Conservation (phyloP, 2,329 filamentous ascomycete species). For the Alternaria triticimaculans region DNA sequence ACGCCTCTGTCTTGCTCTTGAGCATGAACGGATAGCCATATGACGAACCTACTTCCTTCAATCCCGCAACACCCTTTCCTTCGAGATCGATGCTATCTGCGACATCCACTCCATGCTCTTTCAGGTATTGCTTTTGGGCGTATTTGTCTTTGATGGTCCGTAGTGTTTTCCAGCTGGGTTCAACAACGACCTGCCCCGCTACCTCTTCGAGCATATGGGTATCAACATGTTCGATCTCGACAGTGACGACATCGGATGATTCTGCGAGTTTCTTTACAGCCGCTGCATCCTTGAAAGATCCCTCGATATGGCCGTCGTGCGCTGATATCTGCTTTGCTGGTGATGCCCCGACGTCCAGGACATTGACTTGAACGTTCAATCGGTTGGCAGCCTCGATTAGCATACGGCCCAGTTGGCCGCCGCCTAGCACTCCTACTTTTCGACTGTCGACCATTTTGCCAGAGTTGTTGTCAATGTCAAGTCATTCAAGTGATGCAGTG, state of each 20-base stretch:
- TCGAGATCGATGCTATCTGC: conserved; percentile 73
- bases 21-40: conserved; percentile 90
- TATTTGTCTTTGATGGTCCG: conserved; percentile 94
- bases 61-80: conserved; percentile 63
- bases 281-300: conserved; percentile 84
- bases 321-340: conserved; percentile 87
- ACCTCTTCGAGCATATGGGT: conserved; percentile 89
- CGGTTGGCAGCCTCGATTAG: conserved; percentile 84
- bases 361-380: conserved; percentile 77
- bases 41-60: conserved; percentile 67
- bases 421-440: conserved; percentile 48
- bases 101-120: conserved; percentile 71
- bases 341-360: conserved; percentile 77
- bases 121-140: conserved; percentile 82
- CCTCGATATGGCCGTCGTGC: conserved; percentile 75
- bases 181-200: conserved; percentile 66
- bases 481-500: conserved; percentile 20
- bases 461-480: conserved; percentile 9
- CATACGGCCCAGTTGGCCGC: conserved; percentile 82
- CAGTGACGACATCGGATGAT: conserved; percentile 80
- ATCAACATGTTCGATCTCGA: conserved; percentile 95
- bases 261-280: conserved; percentile 81
- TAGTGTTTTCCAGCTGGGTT: conserved; percentile 86
- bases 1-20: conserved; percentile 87
- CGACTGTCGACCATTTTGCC: conserved; percentile 38